These are phyloP conservation scores for Capsicum chinense DNA, from an alignment of 257 asterid genomes.

Conservation along the genomic window DNA sequence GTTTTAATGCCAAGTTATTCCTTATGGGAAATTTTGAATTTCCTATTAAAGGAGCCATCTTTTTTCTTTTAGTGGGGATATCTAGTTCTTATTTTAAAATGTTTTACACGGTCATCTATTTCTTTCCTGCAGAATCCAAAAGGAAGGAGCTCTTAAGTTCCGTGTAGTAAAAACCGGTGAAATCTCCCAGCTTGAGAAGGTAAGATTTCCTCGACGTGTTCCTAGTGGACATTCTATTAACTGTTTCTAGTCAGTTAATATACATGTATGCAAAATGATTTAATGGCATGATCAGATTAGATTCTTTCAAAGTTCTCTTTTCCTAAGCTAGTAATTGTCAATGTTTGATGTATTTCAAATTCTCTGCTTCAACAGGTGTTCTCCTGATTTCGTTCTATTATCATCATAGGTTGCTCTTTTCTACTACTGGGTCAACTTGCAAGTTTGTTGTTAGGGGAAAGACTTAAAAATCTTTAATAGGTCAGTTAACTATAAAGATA, in stretches of 20 bases:
- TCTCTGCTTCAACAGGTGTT: neutral
- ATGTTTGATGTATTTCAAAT: neutral
- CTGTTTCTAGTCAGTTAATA: neutral
- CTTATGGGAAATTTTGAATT: constrained; percentile 25
- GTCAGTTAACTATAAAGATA: neutral
- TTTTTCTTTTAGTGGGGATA: neutral
- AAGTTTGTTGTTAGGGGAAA: neutral
- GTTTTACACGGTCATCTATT: constrained; percentile 1
- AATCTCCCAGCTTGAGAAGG: constrained; percentile 73
- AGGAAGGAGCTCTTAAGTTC: constrained; percentile 81
- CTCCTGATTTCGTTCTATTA: neutral
- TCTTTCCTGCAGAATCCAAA: constrained; percentile 62
- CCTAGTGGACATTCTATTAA: constrained; percentile 11
- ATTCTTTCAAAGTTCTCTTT: neutral
- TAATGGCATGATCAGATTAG: neutral
- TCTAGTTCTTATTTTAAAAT: neutral
- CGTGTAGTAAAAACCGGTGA: constrained; percentile 71
- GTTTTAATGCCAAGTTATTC: neutral
- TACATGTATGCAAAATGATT: neutral
- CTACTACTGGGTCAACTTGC: constrained; percentile 17
- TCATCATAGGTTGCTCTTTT: constrained; percentile 7
- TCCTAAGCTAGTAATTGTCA: constrained; percentile 22
- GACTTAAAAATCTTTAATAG: neutral
- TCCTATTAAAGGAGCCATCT: neutral
- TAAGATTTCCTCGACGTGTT: constrained; percentile 39